phyloP scores from a whole-genome alignment of 169 alveolate genomes.

The Babesia bovis region DNA sequence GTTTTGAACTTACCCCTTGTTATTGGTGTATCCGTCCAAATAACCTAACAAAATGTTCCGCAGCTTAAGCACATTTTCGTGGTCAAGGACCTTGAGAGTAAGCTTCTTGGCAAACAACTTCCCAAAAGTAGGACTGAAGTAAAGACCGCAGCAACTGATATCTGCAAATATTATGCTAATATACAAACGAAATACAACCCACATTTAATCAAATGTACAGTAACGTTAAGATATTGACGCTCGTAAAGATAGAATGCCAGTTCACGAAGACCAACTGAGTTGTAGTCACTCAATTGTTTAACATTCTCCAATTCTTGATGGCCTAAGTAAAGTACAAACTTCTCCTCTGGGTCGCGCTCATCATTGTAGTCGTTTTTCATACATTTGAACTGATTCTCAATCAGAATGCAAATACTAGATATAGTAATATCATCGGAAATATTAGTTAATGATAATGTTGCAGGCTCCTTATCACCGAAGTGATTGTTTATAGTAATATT shows the following conservation, averaged over 20 bases:
- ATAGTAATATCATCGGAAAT: constrained; percentile 38
- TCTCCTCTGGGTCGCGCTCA: constrained; percentile 16
- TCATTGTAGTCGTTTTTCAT: constrained; percentile 21
- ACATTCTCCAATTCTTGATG: constrained; percentile 25
- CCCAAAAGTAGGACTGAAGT: constrained; percentile 28
- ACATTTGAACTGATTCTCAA: constrained; percentile 26
- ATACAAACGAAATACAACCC: background rate
- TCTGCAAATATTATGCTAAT: constrained; percentile 1
- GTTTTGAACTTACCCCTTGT: constrained; percentile 14
- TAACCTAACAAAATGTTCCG: constrained; percentile 28
- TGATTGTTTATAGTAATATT: constrained; percentile 34
- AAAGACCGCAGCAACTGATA: constrained; percentile 51
- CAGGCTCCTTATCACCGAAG: constrained; percentile 39
- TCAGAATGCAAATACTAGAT: constrained; percentile 15
- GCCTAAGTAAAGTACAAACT: constrained; percentile 54
- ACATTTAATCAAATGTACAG: constrained; percentile 38
- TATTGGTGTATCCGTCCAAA: constrained; percentile 3
- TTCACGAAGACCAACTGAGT: constrained; percentile 39
- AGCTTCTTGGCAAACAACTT: constrained; percentile 19
- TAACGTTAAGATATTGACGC: constrained; percentile 17
- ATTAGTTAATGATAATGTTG: constrained; percentile 29
- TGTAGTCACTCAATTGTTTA: constrained; percentile 25
- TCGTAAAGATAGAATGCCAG: constrained; percentile 41
- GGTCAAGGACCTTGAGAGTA: constrained; percentile 45
- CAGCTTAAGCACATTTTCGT: constrained; percentile 35